Evolutionary conservation across 2,329 filamentous ascomycete species (phyloP).

Genomic region (Colletotrichum sp.): DNA sequence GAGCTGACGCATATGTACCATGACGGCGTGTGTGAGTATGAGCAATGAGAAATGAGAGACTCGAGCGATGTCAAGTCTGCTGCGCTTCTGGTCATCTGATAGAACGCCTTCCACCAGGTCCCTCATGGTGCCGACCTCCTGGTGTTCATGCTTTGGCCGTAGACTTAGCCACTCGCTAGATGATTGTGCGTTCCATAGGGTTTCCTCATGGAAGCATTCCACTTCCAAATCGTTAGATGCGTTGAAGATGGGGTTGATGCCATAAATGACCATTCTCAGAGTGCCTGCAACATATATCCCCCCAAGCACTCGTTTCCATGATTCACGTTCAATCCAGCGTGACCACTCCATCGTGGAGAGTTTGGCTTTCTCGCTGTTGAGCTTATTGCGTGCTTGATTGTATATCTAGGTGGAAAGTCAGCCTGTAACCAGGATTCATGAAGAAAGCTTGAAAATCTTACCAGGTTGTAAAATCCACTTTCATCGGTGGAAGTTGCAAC

Average conservation of each 20-base stretch:
- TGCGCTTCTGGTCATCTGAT: background rate
- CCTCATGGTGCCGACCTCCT: background rate
- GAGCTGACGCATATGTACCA: background rate
- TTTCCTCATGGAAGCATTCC: background rate
- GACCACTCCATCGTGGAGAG: background rate
- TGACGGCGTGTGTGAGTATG: background rate
- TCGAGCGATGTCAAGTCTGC: background rate
- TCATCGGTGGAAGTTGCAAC: background rate
- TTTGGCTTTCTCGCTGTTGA: background rate
- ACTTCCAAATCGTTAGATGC: background rate
- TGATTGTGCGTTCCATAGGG: background rate
- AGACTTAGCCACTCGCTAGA: background rate
- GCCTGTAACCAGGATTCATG: background rate
- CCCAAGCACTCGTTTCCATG: background rate
- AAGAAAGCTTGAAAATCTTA: background rate
- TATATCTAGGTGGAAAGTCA: background rate
- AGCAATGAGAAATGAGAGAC: background rate
- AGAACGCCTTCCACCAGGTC: background rate
- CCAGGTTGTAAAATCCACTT: background rate
- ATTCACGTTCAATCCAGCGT: background rate
- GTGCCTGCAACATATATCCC: background rate
- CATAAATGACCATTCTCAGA: background rate
- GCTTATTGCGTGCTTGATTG: background rate
- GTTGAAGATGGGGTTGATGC: background rate
- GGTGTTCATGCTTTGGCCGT: background rate